Evolutionary conservation across 371 early-diverging fungal species (phyloP), one percentile per base, ranked within the genome.

Genomic region (Saksenaea oblongispora): DNA sequence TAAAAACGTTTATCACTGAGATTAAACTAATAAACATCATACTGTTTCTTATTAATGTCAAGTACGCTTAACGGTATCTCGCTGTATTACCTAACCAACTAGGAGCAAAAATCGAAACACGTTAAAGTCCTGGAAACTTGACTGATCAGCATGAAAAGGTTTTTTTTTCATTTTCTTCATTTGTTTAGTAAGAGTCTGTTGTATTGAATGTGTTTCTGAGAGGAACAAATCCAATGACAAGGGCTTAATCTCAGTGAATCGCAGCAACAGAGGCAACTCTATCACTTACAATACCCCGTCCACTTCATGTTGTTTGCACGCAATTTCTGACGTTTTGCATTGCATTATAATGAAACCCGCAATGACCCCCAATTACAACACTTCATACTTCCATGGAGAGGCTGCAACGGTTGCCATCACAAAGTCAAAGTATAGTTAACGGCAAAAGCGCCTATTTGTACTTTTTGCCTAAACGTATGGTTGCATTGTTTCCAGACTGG

Each of bases 261-360:
- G 64, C 56, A 66, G 59, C 67, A 58, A 58, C 67, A 66, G 54
- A 58, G 62, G 59, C 67, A 57, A 58, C 61, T 65, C 61, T 65
- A 56, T 51, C 36, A 56, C 44, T 54, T 65, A 56, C 60, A 65
- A 59, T 65, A 66, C 61, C 58, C 62, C 61, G 61, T 58, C 66
- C 22, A 57, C 35, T 37, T 51, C 61, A 61, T 56, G 41, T 53
- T 59, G 55, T 59, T 54, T 59, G 65, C 58, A 47, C 35, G 58
- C 36, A 34, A 58, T 63, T 58, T 63, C 31, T 44, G 34, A 41
- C 51, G 24, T 44, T 63, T 47, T 44, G 51, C 56, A 58, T 54
- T 56, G 18, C 18, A 59, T 51, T 58, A 58, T 62, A 56, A n/a
- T 55, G 27, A 62, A 26, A 22, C 54, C n/a, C 41, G 17, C 41